phyloP scores from a whole-genome alignment of 495 filamentous ascomycete genomes.

The Neurospora sp. region DNA sequence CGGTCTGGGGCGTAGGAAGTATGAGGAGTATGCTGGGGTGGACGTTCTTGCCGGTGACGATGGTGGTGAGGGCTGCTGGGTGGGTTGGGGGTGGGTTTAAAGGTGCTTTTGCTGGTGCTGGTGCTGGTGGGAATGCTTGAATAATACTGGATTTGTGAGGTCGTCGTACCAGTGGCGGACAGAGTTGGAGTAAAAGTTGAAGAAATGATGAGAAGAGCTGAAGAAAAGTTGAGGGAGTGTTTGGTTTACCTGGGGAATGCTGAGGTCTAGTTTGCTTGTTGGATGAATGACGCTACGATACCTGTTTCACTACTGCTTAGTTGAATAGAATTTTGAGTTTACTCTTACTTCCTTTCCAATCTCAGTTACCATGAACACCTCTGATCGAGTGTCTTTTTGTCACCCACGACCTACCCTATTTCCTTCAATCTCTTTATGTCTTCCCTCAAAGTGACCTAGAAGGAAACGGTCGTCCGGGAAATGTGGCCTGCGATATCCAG shows the following conservation, averaged over 20 bases:
- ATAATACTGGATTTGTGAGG: not conserved
- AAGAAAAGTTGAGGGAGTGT: not conserved
- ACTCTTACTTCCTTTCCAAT: not conserved
- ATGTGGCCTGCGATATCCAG: not conserved
- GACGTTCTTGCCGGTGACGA: not conserved
- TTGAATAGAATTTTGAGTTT: not conserved
- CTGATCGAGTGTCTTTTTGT: not conserved
- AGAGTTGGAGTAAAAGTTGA: not conserved
- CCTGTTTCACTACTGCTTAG: not conserved
- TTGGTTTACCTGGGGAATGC: not conserved
- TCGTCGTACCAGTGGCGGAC: not conserved
- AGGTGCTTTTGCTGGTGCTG: not conserved
- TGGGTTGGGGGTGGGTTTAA: not conserved
- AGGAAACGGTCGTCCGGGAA: not conserved
- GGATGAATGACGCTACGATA: not conserved
- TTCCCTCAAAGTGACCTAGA: not conserved
- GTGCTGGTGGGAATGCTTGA: not conserved
- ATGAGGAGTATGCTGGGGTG: not conserved
- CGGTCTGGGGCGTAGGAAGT: not conserved
- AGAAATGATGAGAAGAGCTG: not conserved
- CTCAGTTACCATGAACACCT: not conserved
- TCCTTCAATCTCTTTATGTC: not conserved
- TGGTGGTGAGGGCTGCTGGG: not conserved
- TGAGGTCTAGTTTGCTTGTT: not conserved
- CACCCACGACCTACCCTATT: not conserved